phyloP scores from a whole-genome alignment of 2,329 filamentous ascomycete genomes.

The Aspergillus udagawae region DNA sequence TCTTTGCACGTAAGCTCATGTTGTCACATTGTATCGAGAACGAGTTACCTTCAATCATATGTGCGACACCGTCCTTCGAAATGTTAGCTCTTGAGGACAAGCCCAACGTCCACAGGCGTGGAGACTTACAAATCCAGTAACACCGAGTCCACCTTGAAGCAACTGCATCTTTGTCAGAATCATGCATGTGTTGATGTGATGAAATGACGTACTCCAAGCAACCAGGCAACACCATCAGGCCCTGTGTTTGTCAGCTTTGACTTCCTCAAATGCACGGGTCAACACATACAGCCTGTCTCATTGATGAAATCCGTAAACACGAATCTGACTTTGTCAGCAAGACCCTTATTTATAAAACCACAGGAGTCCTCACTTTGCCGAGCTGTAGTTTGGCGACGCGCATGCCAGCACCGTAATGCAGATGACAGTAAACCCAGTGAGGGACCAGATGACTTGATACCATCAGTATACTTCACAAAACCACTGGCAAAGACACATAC shows the following conservation, averaged over 20 bases:
- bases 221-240: conserved; percentile 60
- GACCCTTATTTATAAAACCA: background rate
- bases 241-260: conserved; percentile 19
- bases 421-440: conserved; percentile 65
- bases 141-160: conserved; percentile 49
- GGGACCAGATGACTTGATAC: conserved; percentile 58
- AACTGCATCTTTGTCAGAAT: conserved; percentile 27
- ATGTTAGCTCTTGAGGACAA: background rate
- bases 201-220: conserved; percentile 35
- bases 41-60: conserved; percentile 49
- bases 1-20: conserved; percentile 22
- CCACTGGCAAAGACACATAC: conserved; percentile 16
- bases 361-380: conserved; percentile 50
- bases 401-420: conserved; percentile 66
- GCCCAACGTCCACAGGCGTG: background rate
- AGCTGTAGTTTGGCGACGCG: conserved; percentile 61
- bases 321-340: conserved; percentile 23
- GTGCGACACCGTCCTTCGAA: conserved; percentile 38
- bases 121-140: conserved; percentile 51
- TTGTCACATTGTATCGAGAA: background rate
- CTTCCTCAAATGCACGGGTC: background rate
- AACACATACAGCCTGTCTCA: conserved; percentile 53
- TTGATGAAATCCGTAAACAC: conserved; percentile 67
- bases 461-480: background rate
- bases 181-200: no score